phyloP scores from a whole-genome alignment of 345 rosid species.

The Populus ilicifolia region DNA sequence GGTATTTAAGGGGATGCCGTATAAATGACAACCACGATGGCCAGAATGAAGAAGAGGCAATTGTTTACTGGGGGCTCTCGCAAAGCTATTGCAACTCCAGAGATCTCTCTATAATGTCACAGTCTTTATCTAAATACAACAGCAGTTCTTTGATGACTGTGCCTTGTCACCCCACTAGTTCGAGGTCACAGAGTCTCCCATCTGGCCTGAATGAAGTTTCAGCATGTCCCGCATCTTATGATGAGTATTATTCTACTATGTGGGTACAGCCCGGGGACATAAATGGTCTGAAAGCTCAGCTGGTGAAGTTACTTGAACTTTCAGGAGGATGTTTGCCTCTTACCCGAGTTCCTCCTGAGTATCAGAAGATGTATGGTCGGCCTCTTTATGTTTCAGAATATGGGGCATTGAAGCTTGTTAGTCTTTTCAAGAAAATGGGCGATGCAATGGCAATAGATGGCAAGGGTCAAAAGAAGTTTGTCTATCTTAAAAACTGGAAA shows the following conservation, averaged over 20 bases:
- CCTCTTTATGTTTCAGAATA: slow-evolving; percentile 78
- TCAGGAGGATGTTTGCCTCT: slow-evolving; percentile 82
- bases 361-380: slow-evolving; percentile 70
- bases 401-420: slow-evolving; percentile 66
- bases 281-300: slow-evolving; percentile 69
- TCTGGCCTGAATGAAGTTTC: slow-evolving; percentile 45
- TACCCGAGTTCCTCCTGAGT: slow-evolving; percentile 65
- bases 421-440: slow-evolving; percentile 82
- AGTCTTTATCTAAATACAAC: slow-evolving; percentile 49
- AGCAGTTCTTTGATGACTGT: slow-evolving; percentile 31
- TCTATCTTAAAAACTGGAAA: slow-evolving; percentile 64
- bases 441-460: slow-evolving; percentile 66
- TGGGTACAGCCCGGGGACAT: slow-evolving; percentile 95
- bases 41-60: slow-evolving; percentile 69
- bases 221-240: slow-evolving; percentile 38
- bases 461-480: slow-evolving; percentile 64
- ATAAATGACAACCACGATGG: slow-evolving; percentile 42
- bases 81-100: slow-evolving; percentile 56
- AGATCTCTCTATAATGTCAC: slow-evolving; percentile 53
- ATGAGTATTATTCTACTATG: slow-evolving; percentile 56
- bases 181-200: slow-evolving; percentile 59
- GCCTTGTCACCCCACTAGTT: slow-evolving; percentile 35
- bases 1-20: slow-evolving; percentile 53
- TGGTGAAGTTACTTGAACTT: slow-evolving; percentile 77
- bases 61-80: slow-evolving; percentile 57